Evolutionary conservation across 2,329 filamentous ascomycete genomes (phyloP).

Genomic region (Beauveria scarabaeidicola): DNA sequence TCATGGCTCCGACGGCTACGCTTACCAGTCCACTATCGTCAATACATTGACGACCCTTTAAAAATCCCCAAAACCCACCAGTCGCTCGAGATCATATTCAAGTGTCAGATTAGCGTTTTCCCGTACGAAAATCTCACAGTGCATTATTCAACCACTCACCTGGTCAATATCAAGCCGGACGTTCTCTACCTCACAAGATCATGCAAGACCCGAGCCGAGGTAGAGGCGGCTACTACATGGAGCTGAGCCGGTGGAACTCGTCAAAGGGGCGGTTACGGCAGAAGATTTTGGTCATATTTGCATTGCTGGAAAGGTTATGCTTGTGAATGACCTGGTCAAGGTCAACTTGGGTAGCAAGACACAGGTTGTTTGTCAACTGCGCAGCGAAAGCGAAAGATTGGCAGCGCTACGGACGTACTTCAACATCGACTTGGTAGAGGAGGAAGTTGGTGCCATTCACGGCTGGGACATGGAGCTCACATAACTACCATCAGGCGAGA

Average conservation of each 20-base stretch:
- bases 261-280: neutral
- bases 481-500: neutral
- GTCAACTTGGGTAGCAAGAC: constrained; percentile 39
- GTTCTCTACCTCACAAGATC: constrained; percentile 42
- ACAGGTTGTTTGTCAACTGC: constrained; percentile 33
- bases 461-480: neutral
- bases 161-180: constrained; percentile 35
- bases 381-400: constrained; percentile 34
- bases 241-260: constrained; percentile 26
- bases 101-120: constrained; percentile 23
- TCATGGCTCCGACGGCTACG: neutral
- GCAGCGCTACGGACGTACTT: neutral
- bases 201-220: constrained; percentile 29
- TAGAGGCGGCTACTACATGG: constrained; percentile 54
- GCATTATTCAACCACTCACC: constrained; percentile 37
- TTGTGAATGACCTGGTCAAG: constrained; percentile 42
- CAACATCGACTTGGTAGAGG: neutral
- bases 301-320: constrained; percentile 40
- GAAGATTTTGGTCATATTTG: constrained; percentile 22
- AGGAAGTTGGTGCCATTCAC: neutral
- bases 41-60: neutral
- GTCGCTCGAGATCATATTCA: neutral
- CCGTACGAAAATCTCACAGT: constrained; percentile 50
- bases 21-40: neutral
- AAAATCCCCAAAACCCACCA: neutral